Conservation (phyloP, 2,329 filamentous ascomycete species). For the Cadophora luteo-olivacea region DNA sequence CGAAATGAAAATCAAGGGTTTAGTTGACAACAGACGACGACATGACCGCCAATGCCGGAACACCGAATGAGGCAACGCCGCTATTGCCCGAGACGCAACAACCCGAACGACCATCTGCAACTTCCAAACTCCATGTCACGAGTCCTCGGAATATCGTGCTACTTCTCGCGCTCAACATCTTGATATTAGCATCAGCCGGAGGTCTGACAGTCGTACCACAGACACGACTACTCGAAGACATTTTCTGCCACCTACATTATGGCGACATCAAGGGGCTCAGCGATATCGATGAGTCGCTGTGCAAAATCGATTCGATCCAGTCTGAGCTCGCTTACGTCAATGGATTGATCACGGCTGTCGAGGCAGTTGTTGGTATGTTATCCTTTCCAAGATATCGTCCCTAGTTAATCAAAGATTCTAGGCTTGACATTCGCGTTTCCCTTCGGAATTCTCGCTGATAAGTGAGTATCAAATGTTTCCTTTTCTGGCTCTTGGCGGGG, state of each 20-base stretch:
- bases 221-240: slow-evolving; percentile 10
- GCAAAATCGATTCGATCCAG: slow-evolving; percentile 19
- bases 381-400: background rate
- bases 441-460: slow-evolving; percentile 21
- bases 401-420: background rate
- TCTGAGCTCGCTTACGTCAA: slow-evolving; percentile 22
- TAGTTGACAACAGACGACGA: background rate
- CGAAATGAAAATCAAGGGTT: background rate
- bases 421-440: slow-evolving; percentile 18
- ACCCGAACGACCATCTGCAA: background rate
- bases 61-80: slow-evolving; percentile 10
- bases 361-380: slow-evolving; percentile 17
- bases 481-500: background rate
- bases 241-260: slow-evolving; percentile 17
- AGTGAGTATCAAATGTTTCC: background rate
- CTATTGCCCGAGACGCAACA: slow-evolving; percentile 5
- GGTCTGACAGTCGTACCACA: slow-evolving; percentile 8
- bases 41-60: slow-evolving; percentile 10
- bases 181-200: slow-evolving; percentile 10
- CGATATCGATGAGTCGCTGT: slow-evolving; percentile 19
- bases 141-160: slow-evolving; percentile 15
- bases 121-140: slow-evolving; percentile 6
- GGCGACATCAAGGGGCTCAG: slow-evolving; percentile 9
- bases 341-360: slow-evolving; percentile 10
- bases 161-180: background rate